These are phyloP conservation scores for sunflower (Helianthus annuus) DNA, from an alignment of 129 eudicot genomes.

Conservation along the genomic window HanXRQr2.0-SUNRISE NC_035446.2:156953435-156953934, in stretches of 20 bases:
- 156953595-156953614: constrained; percentile 32
- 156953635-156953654: constrained; percentile 8
- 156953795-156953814: constrained; percentile 31
- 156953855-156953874: not conserved
- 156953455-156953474: constrained; percentile 36
- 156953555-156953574: too few species aligned
- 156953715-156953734: constrained; percentile 40
- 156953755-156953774: constrained; percentile 48
- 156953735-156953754: constrained; percentile 58
- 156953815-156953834: not conserved
- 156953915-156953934: constrained; percentile 1
- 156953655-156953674: not conserved
- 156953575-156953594: constrained; percentile 1
- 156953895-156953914: not conserved
- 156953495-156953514: constrained; percentile 19
- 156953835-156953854: not conserved
- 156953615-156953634: constrained; percentile 53
- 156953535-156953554: too few species aligned
- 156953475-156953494: constrained; percentile 31
- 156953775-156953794: constrained; percentile 56
- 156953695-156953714: constrained; percentile 44
- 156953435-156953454: constrained; percentile 33
- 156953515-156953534: not conserved
- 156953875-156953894: not conserved
- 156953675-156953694: not conserved